phyloP scores from a whole-genome alignment of 192 early-diverging fungal species.

The Backusella westeae region DNA sequence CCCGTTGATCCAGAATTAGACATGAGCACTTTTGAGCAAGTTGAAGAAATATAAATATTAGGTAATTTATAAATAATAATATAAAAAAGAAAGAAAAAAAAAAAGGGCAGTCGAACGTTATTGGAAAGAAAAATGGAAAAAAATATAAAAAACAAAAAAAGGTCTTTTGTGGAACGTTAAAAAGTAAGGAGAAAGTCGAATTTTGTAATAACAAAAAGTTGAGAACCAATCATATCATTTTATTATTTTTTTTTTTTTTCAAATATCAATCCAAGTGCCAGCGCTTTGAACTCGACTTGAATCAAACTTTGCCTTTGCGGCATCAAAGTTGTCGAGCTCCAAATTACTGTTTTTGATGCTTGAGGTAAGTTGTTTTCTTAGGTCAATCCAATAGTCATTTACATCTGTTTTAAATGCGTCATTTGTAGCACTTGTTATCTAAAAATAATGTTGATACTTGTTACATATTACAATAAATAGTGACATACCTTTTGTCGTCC shows the following conservation, averaged over 20 bases:
- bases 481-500: constrained; percentile 47
- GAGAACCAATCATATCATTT: background rate
- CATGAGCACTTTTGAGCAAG: background rate
- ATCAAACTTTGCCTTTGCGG: constrained; percentile 9
- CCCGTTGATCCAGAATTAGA: constrained; percentile 30
- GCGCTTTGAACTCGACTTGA: background rate
- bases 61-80: background rate
- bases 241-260: background rate
- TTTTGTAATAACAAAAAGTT: background rate
- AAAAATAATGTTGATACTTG: background rate
- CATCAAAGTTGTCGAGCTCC: background rate
- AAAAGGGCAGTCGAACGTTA: background rate
- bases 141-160: constrained; percentile 2
- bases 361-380: background rate
- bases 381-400: background rate
- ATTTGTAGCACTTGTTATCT: constrained; percentile 13
- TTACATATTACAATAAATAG: background rate
- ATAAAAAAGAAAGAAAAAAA: background rate
- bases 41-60: background rate
- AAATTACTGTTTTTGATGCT: background rate
- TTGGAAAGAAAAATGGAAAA: background rate
- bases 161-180: background rate
- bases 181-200: background rate
- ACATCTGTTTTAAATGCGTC: constrained; percentile 4
- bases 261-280: constrained; percentile 1